A percentile compares a stretch with the other conserved stretches of the same genome.
phyloP scores from a whole-genome alignment of 306 rosid species.

The Vicia sativa region DNA sequence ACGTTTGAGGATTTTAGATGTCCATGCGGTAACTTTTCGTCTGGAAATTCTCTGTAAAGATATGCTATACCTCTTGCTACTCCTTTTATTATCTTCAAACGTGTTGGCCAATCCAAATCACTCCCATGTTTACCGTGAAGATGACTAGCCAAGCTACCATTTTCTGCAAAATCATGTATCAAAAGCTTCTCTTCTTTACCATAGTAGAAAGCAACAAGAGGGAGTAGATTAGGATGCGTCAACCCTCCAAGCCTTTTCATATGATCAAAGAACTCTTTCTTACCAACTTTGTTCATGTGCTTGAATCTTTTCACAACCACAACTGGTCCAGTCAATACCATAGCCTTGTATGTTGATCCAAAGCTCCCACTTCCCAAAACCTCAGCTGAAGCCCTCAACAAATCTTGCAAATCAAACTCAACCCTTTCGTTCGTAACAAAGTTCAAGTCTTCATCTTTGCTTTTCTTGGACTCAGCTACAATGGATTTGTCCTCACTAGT shows the following conservation, averaged over 20 bases:
- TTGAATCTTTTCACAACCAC: constrained; percentile 86
- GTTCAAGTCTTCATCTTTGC: constrained; percentile 46
- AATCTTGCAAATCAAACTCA: constrained; percentile 64
- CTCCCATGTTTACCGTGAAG: constrained; percentile 55
- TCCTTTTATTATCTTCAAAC: constrained; percentile 80
- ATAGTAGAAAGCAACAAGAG: constrained; percentile 63
- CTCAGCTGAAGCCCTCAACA: constrained; percentile 79
- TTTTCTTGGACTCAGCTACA: constrained; percentile 32
- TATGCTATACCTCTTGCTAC: constrained; percentile 61
- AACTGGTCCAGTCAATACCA: constrained; percentile 55
- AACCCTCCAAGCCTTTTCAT: constrained; percentile 69
- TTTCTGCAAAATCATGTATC: constrained; percentile 53
- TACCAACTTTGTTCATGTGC: constrained; percentile 64
- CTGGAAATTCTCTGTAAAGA: constrained; percentile 61
- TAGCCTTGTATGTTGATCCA: constrained; percentile 81
- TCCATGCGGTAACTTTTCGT: constrained; percentile 59
- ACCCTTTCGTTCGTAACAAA: constrained; percentile 50
- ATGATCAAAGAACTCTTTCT: constrained; percentile 62
- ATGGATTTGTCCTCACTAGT: constrained; percentile 36
- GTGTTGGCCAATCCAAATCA: constrained; percentile 66
- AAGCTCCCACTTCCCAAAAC: constrained; percentile 82
- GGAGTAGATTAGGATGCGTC: constrained; percentile 63
- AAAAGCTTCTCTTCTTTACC: constrained; percentile 68
- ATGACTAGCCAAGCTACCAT: constrained; percentile 74
- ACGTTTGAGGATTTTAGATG: constrained; percentile 91